Evolutionary conservation across 495 filamentous ascomycete species (phyloP), one percentile per base, ranked within the genome.

Genomic region (Penicillium egyptiacum): DNA sequence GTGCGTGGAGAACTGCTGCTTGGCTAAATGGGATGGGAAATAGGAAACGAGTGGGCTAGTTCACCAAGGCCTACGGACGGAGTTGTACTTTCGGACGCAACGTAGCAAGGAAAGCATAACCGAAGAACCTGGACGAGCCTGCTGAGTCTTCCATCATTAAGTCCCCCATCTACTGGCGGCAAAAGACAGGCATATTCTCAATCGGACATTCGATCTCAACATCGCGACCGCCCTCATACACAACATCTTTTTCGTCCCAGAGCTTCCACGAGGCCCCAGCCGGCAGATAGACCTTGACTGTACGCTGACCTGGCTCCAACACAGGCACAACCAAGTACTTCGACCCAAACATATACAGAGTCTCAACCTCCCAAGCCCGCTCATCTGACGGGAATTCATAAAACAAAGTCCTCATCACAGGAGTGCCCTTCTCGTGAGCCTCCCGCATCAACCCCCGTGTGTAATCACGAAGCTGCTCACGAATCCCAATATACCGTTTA

Each of bases 371-470:
- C 82, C 81, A 85, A 12, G 73, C 71, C 41, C 50, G 59, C 41
- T 63, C 33, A 56, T 84, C 81, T 0, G 70, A 53, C 0, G 82
- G 82, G 49, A 86, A 85, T 58, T 80, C 81, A 58, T 79, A 82
- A 60, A 85, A 86, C 46, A 82, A 40, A 4, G 82, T 73, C 28
- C 82, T 70, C 59, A 86, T 84, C 28, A 86, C 71, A 0, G 83
- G 82, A 2, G 72, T 72, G 0, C 83, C 82, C 35, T 75, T 76
- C 58, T 81, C 72, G 57, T 83, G 79, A 10, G 82, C 82, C 48
- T 80, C 75, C 45, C 62, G 65, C 83, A 84, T 84, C 50, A 84
- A 58, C 0, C 37, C 53, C 2, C 82, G 63, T 0, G 74, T 79
- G 62, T 85, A 85, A 8, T 73, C 71, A 4, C 81, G 69, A 62